Conservation (phyloP, 805 yeast species). For the Myxozyma neglecta region DNA sequence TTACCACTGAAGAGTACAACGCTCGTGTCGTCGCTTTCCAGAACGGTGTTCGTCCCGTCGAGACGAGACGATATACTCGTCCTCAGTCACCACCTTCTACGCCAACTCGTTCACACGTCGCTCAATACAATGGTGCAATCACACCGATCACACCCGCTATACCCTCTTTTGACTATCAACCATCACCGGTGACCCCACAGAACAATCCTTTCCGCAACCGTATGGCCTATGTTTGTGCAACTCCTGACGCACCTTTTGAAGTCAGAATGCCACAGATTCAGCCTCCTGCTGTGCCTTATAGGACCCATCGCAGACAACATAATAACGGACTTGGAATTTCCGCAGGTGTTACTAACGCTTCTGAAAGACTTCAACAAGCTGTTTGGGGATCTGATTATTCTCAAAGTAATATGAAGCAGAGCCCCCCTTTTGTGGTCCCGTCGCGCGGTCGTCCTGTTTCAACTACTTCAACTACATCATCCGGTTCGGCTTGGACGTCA, state of each 20-base stretch:
- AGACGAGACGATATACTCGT: background rate
- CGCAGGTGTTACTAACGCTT: constrained; percentile 11
- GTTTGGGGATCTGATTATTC: constrained; percentile 5
- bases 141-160: constrained; percentile 21
- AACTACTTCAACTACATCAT: constrained; percentile 5
- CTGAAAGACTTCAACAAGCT: constrained; percentile 17
- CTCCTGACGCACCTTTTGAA: constrained; percentile 10
- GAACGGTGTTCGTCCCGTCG: background rate
- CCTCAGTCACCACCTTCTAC: constrained; percentile 13
- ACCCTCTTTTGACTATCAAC: background rate
- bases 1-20: constrained; percentile 18
- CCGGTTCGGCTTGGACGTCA: constrained; percentile 2
- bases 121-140: constrained; percentile 6
- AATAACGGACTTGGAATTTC: constrained; percentile 23
- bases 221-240: constrained; percentile 16
- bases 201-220: constrained; percentile 29
- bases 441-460: constrained; percentile 2
- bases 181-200: background rate
- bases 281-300: constrained; percentile 1
- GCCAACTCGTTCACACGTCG: constrained; percentile 8
- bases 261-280: constrained; percentile 9
- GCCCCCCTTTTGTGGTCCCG: background rate
- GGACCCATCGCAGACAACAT: constrained; percentile 1
- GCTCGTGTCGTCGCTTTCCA: constrained; percentile 7
- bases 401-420: background rate